Percentiles rank a stretch among this genome's conserved stretches.
Conservation (phyloP, 495 filamentous ascomycete species). For the Penicillium paxilli region DNA sequence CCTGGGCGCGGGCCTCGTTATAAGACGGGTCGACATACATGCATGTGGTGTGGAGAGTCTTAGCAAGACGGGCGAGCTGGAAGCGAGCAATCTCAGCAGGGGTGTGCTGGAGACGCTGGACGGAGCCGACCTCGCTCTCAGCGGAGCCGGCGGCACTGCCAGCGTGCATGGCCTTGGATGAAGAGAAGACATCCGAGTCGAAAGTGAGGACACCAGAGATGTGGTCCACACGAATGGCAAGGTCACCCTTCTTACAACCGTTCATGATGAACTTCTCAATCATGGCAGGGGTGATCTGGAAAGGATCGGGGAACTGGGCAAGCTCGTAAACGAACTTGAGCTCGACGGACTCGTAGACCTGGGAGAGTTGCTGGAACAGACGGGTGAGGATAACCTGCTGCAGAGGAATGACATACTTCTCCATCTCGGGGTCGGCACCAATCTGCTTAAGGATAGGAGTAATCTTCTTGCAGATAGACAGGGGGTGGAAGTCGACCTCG, state of each 20-base stretch:
- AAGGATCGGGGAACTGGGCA: conserved; percentile 94
- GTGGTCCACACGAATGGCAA: conserved; percentile 95
- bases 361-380: conserved; percentile 97
- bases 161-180: conserved; percentile 86
- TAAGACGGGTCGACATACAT: conserved; percentile 91
- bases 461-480: conserved; percentile 99
- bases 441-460: conserved; percentile 94
- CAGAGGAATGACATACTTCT: conserved; percentile 89
- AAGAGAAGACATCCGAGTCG: conserved; percentile 97
- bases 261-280: conserved; percentile 99
- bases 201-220: conserved; percentile 93
- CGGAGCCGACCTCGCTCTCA: conserved; percentile 78
- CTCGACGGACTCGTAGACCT: conserved; percentile 98
- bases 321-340: conserved; percentile 91
- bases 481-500: conserved; percentile 97
- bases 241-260: conserved; percentile 98
- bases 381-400: conserved; percentile 98
- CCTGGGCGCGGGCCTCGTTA: conserved; percentile 73
- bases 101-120: conserved; percentile 95
- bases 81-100: conserved; percentile 97
- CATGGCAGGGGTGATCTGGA: conserved; percentile 85
- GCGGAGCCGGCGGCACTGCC: conserved; percentile 86
- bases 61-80: conserved; percentile 87
- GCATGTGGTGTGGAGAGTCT: conserved; percentile 87
- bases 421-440: conserved; percentile 91